phyloP scores from a whole-genome alignment of 768 basidiomycete genomes.

The Suillus subalutaceus region DNA sequence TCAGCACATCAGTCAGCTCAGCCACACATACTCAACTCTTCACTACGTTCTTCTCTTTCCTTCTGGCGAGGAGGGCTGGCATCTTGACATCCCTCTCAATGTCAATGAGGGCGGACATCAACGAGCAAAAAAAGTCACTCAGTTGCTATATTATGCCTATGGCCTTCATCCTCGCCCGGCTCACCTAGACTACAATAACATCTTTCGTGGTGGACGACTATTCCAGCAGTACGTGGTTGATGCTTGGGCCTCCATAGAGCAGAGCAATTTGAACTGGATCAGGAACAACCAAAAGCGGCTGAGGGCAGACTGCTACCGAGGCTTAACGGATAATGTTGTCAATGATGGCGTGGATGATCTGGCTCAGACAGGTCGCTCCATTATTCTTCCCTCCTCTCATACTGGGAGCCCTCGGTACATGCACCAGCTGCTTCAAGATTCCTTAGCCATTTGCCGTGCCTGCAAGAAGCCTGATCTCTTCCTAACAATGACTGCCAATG shows the following conservation, averaged over 20 bases:
- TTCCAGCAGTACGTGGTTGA: slow-evolving; percentile 51
- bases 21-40: slow-evolving; percentile 40
- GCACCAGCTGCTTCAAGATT: slow-evolving; percentile 46
- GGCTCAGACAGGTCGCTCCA: slow-evolving; percentile 32
- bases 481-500: slow-evolving; percentile 56
- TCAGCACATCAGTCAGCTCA: slow-evolving; percentile 33
- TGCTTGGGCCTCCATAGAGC: slow-evolving; percentile 47
- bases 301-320: slow-evolving; percentile 37
- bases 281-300: slow-evolving; percentile 36
- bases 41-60: slow-evolving; percentile 51
- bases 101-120: too few species aligned
- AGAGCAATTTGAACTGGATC: slow-evolving; percentile 39
- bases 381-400: slow-evolving; percentile 46
- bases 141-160: slow-evolving; percentile 35
- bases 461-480: slow-evolving; percentile 47
- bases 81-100: slow-evolving; percentile 22
- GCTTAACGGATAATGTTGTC: slow-evolving; percentile 32
- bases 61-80: slow-evolving; percentile 42
- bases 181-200: slow-evolving; percentile 20
- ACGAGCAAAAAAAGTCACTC: slow-evolving; percentile 28
- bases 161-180: slow-evolving; percentile 29
- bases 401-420: slow-evolving; percentile 46
- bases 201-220: slow-evolving; percentile 41
- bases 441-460: slow-evolving; percentile 45
- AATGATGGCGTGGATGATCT: slow-evolving; percentile 29